phyloP scores from a whole-genome alignment of 495 filamentous ascomycete genomes.

The Cercophora sp. region DNA sequence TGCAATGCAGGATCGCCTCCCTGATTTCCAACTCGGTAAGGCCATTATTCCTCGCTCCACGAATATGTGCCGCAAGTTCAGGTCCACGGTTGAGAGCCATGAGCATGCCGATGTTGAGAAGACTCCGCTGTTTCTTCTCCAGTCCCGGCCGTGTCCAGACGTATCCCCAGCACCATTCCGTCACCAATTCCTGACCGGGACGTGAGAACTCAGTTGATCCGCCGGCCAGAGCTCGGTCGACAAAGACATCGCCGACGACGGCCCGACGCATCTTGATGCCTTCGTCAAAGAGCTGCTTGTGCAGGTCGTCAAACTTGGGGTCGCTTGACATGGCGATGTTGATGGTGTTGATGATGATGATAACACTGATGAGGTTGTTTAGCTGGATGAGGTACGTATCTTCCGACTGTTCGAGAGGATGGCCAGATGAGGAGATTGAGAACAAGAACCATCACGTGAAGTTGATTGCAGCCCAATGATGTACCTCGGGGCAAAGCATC shows the following conservation, averaged over 20 bases:
- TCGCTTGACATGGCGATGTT: constrained; percentile 27
- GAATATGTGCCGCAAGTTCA: constrained; percentile 50
- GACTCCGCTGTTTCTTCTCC: constrained; percentile 48
- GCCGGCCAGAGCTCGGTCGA: constrained; percentile 41
- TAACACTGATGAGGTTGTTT: no score
- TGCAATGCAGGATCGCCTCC: constrained; percentile 52
- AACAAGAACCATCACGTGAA: no score
- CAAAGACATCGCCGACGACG: constrained; percentile 51
- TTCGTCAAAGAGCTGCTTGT: constrained; percentile 51
- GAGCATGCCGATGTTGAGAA: constrained; percentile 54
- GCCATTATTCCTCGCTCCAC: constrained; percentile 55
- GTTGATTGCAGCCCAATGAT: not conserved
- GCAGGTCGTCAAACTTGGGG: constrained; percentile 30
- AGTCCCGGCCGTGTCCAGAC: constrained; percentile 54
- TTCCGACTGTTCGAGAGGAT: no score
- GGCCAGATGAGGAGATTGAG: no score
- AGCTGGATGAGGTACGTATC: no score
- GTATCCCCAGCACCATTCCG: constrained; percentile 52
- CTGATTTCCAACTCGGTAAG: constrained; percentile 50
- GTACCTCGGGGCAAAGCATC: not conserved
- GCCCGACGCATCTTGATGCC: constrained; percentile 49
- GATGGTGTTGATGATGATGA: not conserved
- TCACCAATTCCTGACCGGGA: constrained; percentile 51
- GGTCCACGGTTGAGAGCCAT: constrained; percentile 49
- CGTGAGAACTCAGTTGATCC: constrained; percentile 46